Percentiles rank a stretch among this genome's conserved stretches.
Conservation (phyloP, 331 rosid genomes). For the Saraca asoca region DNA sequence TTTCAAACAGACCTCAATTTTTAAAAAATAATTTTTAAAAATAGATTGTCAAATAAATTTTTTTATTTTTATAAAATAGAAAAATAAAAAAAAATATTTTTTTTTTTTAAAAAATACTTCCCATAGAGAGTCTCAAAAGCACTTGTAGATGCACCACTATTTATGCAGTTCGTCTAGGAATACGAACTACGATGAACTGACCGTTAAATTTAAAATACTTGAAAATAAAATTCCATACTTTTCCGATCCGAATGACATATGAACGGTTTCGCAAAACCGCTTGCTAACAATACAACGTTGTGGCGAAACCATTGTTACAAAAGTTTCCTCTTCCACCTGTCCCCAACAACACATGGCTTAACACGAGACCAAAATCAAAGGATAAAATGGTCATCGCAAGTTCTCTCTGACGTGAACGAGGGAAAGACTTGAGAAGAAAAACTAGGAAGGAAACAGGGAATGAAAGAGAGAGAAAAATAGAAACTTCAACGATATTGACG, state of each 20-base stretch:
- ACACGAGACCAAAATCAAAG: background rate
- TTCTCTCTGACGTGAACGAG: conserved; percentile 1
- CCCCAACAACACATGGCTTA: background rate
- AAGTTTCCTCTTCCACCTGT: background rate
- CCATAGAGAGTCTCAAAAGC: too few species aligned
- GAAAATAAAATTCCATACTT: background rate
- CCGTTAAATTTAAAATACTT: background rate
- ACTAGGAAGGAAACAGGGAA: background rate
- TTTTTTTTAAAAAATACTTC: too few species aligned
- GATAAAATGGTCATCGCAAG: background rate
- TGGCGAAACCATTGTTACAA: too few species aligned
- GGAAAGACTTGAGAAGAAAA: background rate
- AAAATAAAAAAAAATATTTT: too few species aligned
- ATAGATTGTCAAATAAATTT: too few species aligned
- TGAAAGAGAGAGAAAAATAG: background rate
- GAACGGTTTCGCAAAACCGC: background rate
- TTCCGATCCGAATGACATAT: background rate
- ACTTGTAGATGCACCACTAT: too few species aligned
- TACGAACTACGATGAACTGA: background rate
- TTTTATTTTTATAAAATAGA: too few species aligned
- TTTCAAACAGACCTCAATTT: too few species aligned
- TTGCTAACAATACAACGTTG: background rate
- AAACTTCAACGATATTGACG: conserved; percentile 32
- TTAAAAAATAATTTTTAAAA: too few species aligned
- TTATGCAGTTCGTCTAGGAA: too few species aligned